Base-by-base conservation (phyloP, 176 grass and related monocot genomes). In the Thinopyrum elongatum region DNA sequence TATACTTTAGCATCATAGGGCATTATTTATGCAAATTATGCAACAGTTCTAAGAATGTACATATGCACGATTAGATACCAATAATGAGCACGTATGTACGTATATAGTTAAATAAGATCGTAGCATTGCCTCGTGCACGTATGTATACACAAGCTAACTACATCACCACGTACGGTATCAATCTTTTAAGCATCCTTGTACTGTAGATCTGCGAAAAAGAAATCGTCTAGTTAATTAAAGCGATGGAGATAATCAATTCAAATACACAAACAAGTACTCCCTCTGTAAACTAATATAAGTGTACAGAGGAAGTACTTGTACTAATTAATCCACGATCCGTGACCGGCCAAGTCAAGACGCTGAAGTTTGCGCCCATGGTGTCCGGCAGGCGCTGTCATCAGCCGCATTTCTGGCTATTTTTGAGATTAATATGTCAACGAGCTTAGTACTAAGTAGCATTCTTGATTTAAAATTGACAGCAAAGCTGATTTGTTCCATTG, bases 171-270 rank as follows among this genome's bases (percentile, higher is more conserved):
- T 29, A 49, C 4, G 6, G 4, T 6, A 34, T 11, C 35, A 61
- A 47, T 65, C 73, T 16, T 55, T 26, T 41, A 30, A 62, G n/a
- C 62, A 86, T 70, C 30, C 9, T 55, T 90, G 79, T 65, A 84
- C 62, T 58, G 30, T 55, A 7, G 65, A 64, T 55, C 38, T 25
- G 33, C 16, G 88, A 86, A 71, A 78, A 31, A 77, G 30, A 10
- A 75, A 75, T 8, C 10, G 2, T 21, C 66, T 19, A 29, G 42
- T 65, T 73, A 33, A 73, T 63, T 57, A 31, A 9, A 71, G 23
- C 5, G 13, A 78, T 19, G 14, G 30, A 65, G 28, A 73, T 57
- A 21, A 55, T 90, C 30, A 86, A 10, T 31, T 42, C 55, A 53
- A 72, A 79, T 68, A 53, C 26, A 53, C 11, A 33, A 11, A 41